These are phyloP conservation scores for Colletotrichum orchidophilum DNA, from an alignment of 2,329 filamentous ascomycete genomes.

Conservation along the genomic window DNA sequence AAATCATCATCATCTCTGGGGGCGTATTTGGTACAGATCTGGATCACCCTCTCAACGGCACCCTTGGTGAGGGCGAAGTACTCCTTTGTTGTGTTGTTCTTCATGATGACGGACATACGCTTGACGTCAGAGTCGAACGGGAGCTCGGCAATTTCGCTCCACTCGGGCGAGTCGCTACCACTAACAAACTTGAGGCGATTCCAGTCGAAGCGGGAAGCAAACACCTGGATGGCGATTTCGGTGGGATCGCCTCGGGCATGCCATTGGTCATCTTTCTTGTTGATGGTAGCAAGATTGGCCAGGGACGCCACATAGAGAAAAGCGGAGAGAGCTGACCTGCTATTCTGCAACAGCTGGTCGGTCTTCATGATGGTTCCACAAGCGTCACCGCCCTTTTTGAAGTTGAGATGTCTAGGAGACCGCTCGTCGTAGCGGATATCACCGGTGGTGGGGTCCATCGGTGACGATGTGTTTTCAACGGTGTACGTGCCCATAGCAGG, in stretches of 20 bases:
- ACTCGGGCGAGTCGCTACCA: conserved; percentile 55
- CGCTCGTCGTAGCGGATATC: conserved; percentile 50
- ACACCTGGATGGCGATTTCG: conserved; percentile 78
- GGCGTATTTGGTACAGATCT: conserved; percentile 60
- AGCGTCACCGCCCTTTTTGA: conserved; percentile 33
- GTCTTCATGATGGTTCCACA: conserved; percentile 39
- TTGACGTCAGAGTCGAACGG: conserved; percentile 79
- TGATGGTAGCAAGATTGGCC: conserved; percentile 62
- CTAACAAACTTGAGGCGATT: conserved; percentile 62
- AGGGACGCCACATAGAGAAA: conserved; percentile 69
- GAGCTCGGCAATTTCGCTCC: conserved; percentile 70
- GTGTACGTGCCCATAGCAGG: conserved; percentile 66
- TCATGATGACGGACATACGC: conserved; percentile 77
- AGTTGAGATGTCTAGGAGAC: conserved; percentile 15
- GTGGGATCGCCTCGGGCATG: conserved; percentile 72
- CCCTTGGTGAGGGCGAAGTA: conserved; percentile 64
- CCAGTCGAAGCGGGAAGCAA: conserved; percentile 72
- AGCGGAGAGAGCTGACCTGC: conserved; percentile 56
- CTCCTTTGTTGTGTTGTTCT: conserved; percentile 46
- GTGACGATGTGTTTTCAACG: conserved; percentile 63
- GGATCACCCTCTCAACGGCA: conserved; percentile 74
- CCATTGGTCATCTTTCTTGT: conserved; percentile 57
- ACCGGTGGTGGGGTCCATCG: conserved; percentile 66
- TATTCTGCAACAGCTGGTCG: conserved; percentile 48
- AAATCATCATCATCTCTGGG: conserved; percentile 39